Conservation (phyloP, 2,329 filamentous ascomycete species). For the Beauveria australis region DNA sequence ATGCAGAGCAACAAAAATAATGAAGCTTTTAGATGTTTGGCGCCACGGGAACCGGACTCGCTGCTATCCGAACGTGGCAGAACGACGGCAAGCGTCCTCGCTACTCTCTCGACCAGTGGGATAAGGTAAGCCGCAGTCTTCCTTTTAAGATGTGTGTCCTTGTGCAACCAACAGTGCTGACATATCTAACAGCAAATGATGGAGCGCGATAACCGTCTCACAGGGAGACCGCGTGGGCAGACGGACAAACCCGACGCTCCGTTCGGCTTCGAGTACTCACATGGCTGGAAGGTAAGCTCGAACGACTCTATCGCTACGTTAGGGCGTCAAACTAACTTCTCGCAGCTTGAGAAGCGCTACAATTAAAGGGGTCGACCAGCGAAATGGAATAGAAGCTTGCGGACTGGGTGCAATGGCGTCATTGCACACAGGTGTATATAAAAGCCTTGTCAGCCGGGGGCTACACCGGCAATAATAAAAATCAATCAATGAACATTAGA, state of each 20-base stretch:
- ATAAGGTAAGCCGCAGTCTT: constrained; percentile 38
- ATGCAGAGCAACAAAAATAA: constrained; percentile 16
- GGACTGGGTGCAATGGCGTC: constrained; percentile 1
- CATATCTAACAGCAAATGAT: constrained; percentile 51
- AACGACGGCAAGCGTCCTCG: constrained; percentile 55
- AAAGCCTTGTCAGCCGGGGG: background rate
- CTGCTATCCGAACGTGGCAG: constrained; percentile 46
- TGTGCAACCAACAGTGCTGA: constrained; percentile 19
- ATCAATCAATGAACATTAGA: constrained; percentile 1
- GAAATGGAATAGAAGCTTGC: background rate
- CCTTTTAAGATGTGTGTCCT: background rate
- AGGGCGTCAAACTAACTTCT: background rate
- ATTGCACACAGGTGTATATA: constrained; percentile 13
- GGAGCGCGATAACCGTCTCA: constrained; percentile 55
- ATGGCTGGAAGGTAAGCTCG: constrained; percentile 52
- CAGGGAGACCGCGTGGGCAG: constrained; percentile 51
- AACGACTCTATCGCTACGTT: constrained; percentile 1
- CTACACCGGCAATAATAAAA: constrained; percentile 6
- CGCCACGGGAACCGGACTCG: constrained; percentile 48
- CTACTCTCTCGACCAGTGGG: constrained; percentile 55
- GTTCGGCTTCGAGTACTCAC: constrained; percentile 53
- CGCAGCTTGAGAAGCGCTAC: constrained; percentile 47
- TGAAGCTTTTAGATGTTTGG: constrained; percentile 50
- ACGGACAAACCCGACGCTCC: constrained; percentile 47
- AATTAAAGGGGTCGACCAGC: constrained; percentile 24